Conservation (phyloP, 1,284 basidiomycete genomes). For the Peniophora sp. region DNA sequence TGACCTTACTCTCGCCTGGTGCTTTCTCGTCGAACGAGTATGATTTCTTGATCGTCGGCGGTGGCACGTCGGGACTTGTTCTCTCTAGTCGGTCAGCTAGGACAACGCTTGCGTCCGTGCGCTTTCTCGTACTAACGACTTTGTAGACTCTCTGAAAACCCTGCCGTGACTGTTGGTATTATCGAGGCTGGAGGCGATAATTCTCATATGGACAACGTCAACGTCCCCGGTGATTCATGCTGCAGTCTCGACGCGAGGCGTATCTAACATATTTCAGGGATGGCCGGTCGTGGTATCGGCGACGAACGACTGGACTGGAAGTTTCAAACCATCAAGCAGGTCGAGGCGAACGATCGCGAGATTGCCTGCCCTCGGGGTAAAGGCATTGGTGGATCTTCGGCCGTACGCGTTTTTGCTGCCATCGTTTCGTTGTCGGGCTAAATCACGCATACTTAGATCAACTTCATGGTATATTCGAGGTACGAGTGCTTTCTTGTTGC, state of each 20-base stretch:
- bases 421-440: too few species aligned
- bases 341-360: conserved; percentile 2
- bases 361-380: conserved; percentile 2
- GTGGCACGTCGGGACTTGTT: conserved; percentile 2
- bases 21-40: too few species aligned
- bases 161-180: conserved; percentile 3
- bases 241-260: not conserved
- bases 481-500: not conserved
- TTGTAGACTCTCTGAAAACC: conserved; percentile 5
- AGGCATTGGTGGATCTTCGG: conserved; percentile 3
- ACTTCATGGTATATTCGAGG: not conserved
- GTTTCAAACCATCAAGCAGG: conserved; percentile 1
- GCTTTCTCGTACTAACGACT: too few species aligned
- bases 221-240: not conserved
- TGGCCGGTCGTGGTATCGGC: not conserved
- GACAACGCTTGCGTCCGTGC: too few species aligned
- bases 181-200: conserved; percentile 4
- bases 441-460: not conserved
- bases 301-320: conserved; percentile 3
- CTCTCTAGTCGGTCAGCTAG: conserved; percentile 1
- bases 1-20: too few species aligned
- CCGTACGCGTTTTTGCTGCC: too few species aligned
- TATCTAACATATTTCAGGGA: not conserved
- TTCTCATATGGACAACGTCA: not conserved
- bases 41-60: conserved; percentile 6